phyloP scores from a whole-genome alignment of 2,329 filamentous ascomycete species.

The Calonectria hawksworthii region DNA sequence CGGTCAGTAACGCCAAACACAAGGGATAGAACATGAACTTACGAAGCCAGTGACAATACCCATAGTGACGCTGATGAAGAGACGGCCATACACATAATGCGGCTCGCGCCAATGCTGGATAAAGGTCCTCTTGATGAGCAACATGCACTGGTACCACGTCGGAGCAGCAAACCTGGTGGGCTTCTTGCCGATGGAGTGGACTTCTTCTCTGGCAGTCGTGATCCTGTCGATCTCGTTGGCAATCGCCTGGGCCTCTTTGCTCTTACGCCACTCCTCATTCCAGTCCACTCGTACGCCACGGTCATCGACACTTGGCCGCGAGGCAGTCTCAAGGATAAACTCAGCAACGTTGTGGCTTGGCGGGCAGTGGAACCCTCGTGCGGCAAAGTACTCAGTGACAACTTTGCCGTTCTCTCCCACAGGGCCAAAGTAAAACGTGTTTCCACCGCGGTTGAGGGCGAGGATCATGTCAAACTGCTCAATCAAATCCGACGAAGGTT shows the following conservation, averaged over 20 bases:
- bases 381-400: conserved; percentile 65
- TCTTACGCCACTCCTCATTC: conserved; percentile 81
- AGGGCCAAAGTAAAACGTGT: conserved; percentile 65
- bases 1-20: background rate
- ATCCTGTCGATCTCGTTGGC: conserved; percentile 70
- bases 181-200: background rate
- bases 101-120: conserved; percentile 81
- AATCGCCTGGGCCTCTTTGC: conserved; percentile 70
- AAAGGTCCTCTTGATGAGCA: conserved; percentile 79
- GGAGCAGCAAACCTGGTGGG: conserved; percentile 76
- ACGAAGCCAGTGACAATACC: conserved; percentile 82
- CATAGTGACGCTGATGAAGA: conserved; percentile 78
- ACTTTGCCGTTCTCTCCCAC: conserved; percentile 62
- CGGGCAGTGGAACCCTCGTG: conserved; percentile 75
- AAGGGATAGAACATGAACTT: background rate
- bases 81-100: conserved; percentile 81
- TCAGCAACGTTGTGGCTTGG: conserved; percentile 64
- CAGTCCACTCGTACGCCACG: conserved; percentile 69
- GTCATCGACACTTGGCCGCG: conserved; percentile 47
- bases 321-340: conserved; percentile 61
- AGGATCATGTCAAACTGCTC: conserved; percentile 67
- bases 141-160: conserved; percentile 70
- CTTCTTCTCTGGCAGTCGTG: background rate
- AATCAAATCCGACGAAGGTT: conserved; percentile 66
- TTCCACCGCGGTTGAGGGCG: conserved; percentile 63